phyloP scores from a whole-genome alignment of 768 basidiomycete genomes.

The Panellus pusillus region DNA sequence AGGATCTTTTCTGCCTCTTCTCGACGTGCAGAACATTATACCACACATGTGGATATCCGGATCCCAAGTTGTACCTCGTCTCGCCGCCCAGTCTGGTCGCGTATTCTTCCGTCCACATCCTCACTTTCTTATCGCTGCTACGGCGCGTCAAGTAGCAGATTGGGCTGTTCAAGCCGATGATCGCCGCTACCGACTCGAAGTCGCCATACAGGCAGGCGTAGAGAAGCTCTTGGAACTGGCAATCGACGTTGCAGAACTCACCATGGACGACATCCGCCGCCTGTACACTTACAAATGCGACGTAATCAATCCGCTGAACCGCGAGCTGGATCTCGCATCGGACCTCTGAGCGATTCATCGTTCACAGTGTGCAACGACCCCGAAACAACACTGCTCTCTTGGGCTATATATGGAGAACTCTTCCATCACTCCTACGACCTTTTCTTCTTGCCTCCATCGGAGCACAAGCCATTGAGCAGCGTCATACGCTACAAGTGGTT shows the following conservation, averaged over 20 bases:
- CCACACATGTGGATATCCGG: conserved; percentile 4
- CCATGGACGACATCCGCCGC: conserved; percentile 19
- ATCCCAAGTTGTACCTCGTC: conserved; percentile 17
- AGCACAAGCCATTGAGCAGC: conserved; percentile 13
- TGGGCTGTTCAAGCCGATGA: conserved; percentile 17
- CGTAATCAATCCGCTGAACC: conserved; percentile 12
- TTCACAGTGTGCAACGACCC: conserved; percentile 11
- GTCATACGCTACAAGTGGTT: conserved; percentile 18
- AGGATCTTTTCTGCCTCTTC: conserved; percentile 13
- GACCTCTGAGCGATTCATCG: not conserved
- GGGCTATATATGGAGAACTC: conserved; percentile 19
- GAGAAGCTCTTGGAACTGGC: conserved; percentile 18
- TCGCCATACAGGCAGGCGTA: conserved; percentile 18
- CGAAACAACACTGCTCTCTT: conserved; percentile 15
- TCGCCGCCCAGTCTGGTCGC: conserved; percentile 18
- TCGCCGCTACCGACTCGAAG: conserved; percentile 11
- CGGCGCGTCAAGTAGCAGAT: conserved; percentile 16
- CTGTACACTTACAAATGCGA: conserved; percentile 14
- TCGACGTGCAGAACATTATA: conserved; percentile 17
- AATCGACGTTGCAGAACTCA: conserved; percentile 12
- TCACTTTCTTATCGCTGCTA: conserved; percentile 18
- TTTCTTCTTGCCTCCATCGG: conserved; percentile 3
- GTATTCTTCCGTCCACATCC: conserved; percentile 22
- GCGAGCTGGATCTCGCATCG: conserved; percentile 6
- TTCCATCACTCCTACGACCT: conserved; percentile 19